Evolutionary conservation across 495 filamentous ascomycete species (phyloP), one percentile per base, ranked within the genome.

Genomic region (Copromyces sp.): DNA sequence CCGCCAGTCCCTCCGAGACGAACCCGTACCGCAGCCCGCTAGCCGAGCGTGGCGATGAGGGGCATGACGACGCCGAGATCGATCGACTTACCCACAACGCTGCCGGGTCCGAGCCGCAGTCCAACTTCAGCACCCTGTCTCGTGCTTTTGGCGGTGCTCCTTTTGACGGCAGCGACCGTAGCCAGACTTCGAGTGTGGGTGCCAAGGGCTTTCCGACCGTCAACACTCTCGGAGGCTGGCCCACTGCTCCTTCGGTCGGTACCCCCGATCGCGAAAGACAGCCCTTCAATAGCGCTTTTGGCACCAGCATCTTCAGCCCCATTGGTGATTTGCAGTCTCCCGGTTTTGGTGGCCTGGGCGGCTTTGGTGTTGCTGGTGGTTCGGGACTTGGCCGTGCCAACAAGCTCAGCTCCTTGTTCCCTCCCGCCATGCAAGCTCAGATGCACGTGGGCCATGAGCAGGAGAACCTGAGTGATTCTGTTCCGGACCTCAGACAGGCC

Each of bases 1-100:
- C 88, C 75, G 72, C 92, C 73, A 98, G 96, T 77, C 96, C 95
- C 42, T 95, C 95, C 0, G 94, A 97, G 73, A 98, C 95, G 1
- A 99, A 99, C 80, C 96, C 95, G n/a, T 99, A 94, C 77, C 92
- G 92, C 75, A 98, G 95, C 80, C 96, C 95, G 9, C 89, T 74
- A 40, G 75, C 69, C 9, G 76, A 79, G 14, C 78, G 92, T n/a
- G 91, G 88, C n/a, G 92, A 94, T 20, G 89, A 89, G 40, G 85
- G 85, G 0, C 90, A 65, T 65, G 85, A 87, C 3, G 91, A 93
- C 38, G 91, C 94, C 73, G 80, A 88, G 40, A 87, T 89, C 70
- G 83, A 84, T 6, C 79, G 81, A 9, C 79, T 78, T 42, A 78
- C 78, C 32, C 84, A 83, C 24, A 75, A 81, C 1, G 75, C 77